Base-by-base conservation (phyloP, 2,329 filamentous ascomycete species). In the Rhexocercosporidium sp. region DNA sequence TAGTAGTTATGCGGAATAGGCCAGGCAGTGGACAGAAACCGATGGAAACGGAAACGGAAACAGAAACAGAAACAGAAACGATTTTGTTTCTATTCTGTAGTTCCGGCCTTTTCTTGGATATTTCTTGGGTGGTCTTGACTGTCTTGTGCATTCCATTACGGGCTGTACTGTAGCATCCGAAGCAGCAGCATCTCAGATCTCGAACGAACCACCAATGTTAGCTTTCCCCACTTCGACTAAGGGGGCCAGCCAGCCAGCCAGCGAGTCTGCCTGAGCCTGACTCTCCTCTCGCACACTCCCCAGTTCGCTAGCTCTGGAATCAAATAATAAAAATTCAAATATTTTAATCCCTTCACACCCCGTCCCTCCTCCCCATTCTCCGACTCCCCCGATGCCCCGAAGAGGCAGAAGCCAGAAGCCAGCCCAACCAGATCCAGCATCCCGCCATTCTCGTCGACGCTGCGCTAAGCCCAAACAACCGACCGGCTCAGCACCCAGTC, bases 401-500 rank as follows among this genome's bases (percentile, higher is more conserved):
- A 31, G 7, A 29, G 44, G 29, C 54, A 59, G n/a, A n/a, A n/a
- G n/a, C n/a, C n/a, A n/a, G n/a, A n/a, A n/a, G n/a, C n/a, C n/a
- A n/a, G n/a, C n/a, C n/a, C n/a, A n/a, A n/a, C n/a, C 46, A 11
- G 53, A 56, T 56, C 22, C 56, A 29, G 22, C 56, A 59, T 46
- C 56, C 56, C 37, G 25, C 37, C 22, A 46, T 1, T 7, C 9
- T 44, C 41, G 34, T 22, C 56, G 27, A 44, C 6, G 18, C 22
- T 9, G 20, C 41, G 20, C 37, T 29, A 44, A 27, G 20, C 39
- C 37, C 27, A 27, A 20, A 29, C 12, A n/a, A n/a, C n/a, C n/a
- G n/a, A n/a, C n/a, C n/a, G n/a, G n/a, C n/a, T n/a, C n/a, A n/a
- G n/a, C n/a, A n/a, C n/a, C n/a, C n/a, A n/a, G n/a, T n/a, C n/a